Percentiles rank a stretch among this genome's conserved stretches.
These are phyloP conservation scores for Tricholoma saponaceum DNA, from an alignment of 768 basidiomycete species.

Conservation along the genomic window DNA sequence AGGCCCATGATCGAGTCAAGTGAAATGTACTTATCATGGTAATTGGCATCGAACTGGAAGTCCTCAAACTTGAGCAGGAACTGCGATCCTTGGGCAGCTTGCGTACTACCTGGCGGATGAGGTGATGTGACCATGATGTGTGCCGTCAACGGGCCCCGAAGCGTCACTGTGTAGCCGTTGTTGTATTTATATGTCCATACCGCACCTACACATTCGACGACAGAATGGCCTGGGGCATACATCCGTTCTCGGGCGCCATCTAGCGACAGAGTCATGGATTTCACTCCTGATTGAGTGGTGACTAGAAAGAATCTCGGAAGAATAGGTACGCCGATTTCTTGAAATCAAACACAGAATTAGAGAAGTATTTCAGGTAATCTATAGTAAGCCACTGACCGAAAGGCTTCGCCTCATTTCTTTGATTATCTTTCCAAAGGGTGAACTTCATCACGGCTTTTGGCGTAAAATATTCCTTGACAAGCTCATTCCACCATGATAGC, in stretches of 20 bases:
- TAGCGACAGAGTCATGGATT: slow-evolving; percentile 75
- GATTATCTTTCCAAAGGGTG: slow-evolving; percentile 86
- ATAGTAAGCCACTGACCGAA: slow-evolving; percentile 55
- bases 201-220: slow-evolving; percentile 70
- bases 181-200: slow-evolving; percentile 80
- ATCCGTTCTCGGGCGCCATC: slow-evolving; percentile 73
- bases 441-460: slow-evolving; percentile 71
- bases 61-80: slow-evolving; percentile 63
- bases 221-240: slow-evolving; percentile 38
- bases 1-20: slow-evolving; percentile 56
- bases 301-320: slow-evolving; percentile 83
- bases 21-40: slow-evolving; percentile 72
- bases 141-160: slow-evolving; percentile 70
- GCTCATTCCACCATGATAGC: slow-evolving; percentile 60
- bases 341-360: slow-evolving; percentile 3
- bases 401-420: slow-evolving; percentile 73
- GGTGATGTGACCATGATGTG: slow-evolving; percentile 46
- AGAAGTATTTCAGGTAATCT: slow-evolving; percentile 1
- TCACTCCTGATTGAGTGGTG: slow-evolving; percentile 80
- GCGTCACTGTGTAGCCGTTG: slow-evolving; percentile 75
- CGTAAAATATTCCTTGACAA: slow-evolving; percentile 69
- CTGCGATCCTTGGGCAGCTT: slow-evolving; percentile 16
- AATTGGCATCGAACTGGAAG: slow-evolving; percentile 68
- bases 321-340: slow-evolving; percentile 78
- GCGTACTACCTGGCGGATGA: slow-evolving; percentile 23